Evolutionary conservation across 345 rosid species (phyloP), one percentile per base, ranked within the genome.

Genomic region (Pugionium dolabratum): DNA sequence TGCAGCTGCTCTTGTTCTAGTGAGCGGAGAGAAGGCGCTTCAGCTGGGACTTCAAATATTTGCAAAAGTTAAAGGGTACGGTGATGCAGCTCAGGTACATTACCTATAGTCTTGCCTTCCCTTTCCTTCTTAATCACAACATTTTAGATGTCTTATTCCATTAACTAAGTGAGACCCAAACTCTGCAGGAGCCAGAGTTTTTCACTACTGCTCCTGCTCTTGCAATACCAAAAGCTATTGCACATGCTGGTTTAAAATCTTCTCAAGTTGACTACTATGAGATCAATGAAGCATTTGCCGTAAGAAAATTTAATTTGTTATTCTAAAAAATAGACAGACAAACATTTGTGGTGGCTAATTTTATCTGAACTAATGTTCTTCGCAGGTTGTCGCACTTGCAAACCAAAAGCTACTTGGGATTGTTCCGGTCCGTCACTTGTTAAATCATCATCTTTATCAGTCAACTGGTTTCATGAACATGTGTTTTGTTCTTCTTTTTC

Each of bases 251-350:
- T 66, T 59, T 94, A 82, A 81, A 83, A 66, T 85, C 96, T 72
- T 88, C 97, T 52, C 85, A 84, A 79, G 78, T 94, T 60, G 97
- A 91, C 79, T 94, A 55, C 61, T 94, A 91, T 65, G 99, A 94
- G 78, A 91, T 94, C 67, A 94, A 94, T 56, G 99, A 94, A 82
- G 99, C 99, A 62, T 94, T 94, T 72, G 85, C 99, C 49, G 97
- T 94, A 81, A 83, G 85, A 74, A 64, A 42, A 40, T 26, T 35
- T 0, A 34, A 11, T 41, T 69, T 33, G 49, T 58, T 57, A 53
- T 44, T 26, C 10, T 61, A 34, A 46, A 34, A 11, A 28, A 25
- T 48, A 44, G 49, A 25, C 50, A 44, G 49, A 11, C 43, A 10
- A 39, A 31, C 46, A n/a, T 31, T 31, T 50, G 36, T n/a, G 5